Evolutionary conservation across 768 basidiomycete genomes (phyloP).

Genomic region (Hygrophorus pudorinus): DNA sequence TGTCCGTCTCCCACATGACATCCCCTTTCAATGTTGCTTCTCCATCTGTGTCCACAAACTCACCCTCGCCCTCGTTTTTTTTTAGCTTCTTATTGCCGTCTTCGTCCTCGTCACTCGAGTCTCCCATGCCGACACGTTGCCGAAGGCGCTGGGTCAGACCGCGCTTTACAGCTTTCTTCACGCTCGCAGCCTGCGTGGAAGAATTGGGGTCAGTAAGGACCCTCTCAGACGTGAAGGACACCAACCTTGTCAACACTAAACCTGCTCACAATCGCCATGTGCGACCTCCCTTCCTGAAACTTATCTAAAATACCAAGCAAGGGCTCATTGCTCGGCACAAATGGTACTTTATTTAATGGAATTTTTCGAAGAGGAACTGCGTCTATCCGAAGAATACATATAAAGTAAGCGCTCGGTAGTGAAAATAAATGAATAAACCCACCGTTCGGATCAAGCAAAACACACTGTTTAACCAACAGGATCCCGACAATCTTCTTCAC

Average conservation of each 20-base stretch:
- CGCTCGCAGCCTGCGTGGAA: constrained; percentile 46
- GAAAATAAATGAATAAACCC: background rate
- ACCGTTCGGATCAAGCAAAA: constrained; percentile 81
- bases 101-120: constrained; percentile 34
- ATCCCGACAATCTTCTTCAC: constrained; percentile 82
- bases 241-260: constrained; percentile 54
- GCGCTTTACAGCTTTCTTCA: constrained; percentile 76
- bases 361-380: constrained; percentile 75
- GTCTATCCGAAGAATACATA: constrained; percentile 31
- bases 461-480: constrained; percentile 82
- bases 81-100: constrained; percentile 16
- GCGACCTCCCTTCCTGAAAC: constrained; percentile 85
- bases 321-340: constrained; percentile 80
- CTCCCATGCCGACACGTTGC: constrained; percentile 66
- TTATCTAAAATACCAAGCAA: constrained; percentile 77
- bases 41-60: constrained; percentile 22
- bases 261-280: constrained; percentile 85
- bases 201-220: background rate
- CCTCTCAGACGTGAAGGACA: background rate
- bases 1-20: constrained; percentile 6
- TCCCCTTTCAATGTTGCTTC: constrained; percentile 20
- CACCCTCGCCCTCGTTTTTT: constrained; percentile 11
- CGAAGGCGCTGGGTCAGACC: constrained; percentile 73
- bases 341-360: constrained; percentile 78
- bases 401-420: background rate